Evolutionary conservation across 1,284 basidiomycete genomes (phyloP), one percentile per base, ranked within the genome.

Genomic region (Boletus smithii): DNA sequence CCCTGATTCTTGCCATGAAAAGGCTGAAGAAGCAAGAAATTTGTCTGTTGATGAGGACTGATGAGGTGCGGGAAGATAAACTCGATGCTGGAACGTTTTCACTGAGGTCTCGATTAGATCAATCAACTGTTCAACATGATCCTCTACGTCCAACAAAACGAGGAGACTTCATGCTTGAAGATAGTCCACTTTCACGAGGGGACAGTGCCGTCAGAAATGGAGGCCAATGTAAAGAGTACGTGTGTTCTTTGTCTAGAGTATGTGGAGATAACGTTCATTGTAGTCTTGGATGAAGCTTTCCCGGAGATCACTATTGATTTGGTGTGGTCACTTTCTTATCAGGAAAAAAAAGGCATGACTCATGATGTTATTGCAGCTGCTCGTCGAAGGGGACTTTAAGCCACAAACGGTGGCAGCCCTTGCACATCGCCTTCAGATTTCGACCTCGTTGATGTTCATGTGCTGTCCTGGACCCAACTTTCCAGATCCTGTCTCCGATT

Each of bases 81-180:
- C 3, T 8, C 8, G 18, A 31, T 13, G 3, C 1, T 9, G 16
- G 27, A 2, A n/a, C 9, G 7, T 3, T 22, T 22, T 50, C 16
- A 44, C 41, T 34, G 45, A 44, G 27, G 7, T 7, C 11, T 24
- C n/a, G 31, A n/a, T 14, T 39, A 85, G 82, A 80, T 87, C 50
- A 78, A 83, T 55, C 68, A 72, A 37, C 57, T 88, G 3, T 77
- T 85, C 55, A 73, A 77, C 42, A 81, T 82, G 72, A 71, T 86
- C 30, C 61, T 78, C 16, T 88, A 88, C 54, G 81, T 87, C 8
- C 63, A 70, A 36, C 69, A 71, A 50, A 86, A 85, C 56, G 85
- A 88, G 63, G 79, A 81, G 48, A 85, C 85, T 0, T 76, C 81
- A 0, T 74, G 76, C 54, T 58, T 87, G 51, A 85, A 83, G 65